Base-by-base conservation (phyloP, 345 rosid species). In the Euphorbia tirucalli region DNA sequence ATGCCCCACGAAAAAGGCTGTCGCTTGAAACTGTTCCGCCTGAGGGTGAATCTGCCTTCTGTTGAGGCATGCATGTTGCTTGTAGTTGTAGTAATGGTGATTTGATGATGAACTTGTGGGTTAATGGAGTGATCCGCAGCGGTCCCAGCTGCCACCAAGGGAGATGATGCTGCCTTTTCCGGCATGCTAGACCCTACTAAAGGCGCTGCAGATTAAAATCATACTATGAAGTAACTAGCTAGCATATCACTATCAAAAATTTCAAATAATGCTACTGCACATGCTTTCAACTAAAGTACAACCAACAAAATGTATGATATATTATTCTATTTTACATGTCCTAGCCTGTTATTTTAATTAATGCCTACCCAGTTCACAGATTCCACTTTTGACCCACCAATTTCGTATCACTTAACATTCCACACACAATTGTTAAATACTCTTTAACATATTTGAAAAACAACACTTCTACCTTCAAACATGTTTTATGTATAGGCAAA, bases 1-100 rank as follows among this genome's bases (percentile, higher is more conserved):
- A 90, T 70, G 41, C 71, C 65, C 99, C 97, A 89, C 55, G 86
- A 75, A 27, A 77, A 31, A 18, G 86, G 62, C 61, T 87, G 76
- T 2, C 96, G 86, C 82, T 87, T 87, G 81, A 90, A 84, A 76
- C 91, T 88, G 63, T 88, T 87, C 61, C 97, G 89, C 71, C 91
- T 86, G 3, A 70, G 0, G 50, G 73, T 61, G 22, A 75, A 73
- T 68, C 87, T 83, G 75, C 87, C 77, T 35, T 88, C 96, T 9
- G 82, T 57, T 11, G 72, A 46, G 16, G 75, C 72, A 48, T 74
- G 61, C 39, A 84, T 61, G 54, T 72, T 81, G 74, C 86, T 78
- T 10, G 94, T 63, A 0, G 89, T 82, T 69, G 96, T 74, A 0
- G 86, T 82, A 69, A 94, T 71, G 37, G 96, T 87, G 64, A 92